phyloP scores from a whole-genome alignment of 768 basidiomycete species.

The Cyclocybe cylindracea region DNA sequence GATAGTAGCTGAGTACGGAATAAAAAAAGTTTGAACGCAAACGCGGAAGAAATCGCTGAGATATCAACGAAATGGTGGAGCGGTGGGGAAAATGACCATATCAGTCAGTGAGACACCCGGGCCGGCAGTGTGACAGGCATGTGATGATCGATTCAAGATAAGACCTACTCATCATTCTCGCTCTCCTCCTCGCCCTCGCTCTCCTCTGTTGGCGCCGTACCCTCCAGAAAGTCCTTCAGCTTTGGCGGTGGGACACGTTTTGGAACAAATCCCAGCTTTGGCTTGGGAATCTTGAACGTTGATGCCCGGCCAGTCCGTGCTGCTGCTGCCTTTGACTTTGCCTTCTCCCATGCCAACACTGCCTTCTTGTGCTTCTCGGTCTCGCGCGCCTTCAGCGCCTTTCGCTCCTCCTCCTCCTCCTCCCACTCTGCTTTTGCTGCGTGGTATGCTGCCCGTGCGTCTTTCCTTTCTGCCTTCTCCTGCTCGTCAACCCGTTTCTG shows the following conservation, averaged over 20 bases:
- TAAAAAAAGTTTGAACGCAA: no score
- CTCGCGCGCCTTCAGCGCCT: slow-evolving; percentile 7
- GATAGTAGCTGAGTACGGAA: no score
- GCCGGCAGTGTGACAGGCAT: no score
- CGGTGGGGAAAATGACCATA: no score
- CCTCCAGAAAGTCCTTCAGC: slow-evolving; percentile 6
- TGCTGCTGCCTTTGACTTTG: slow-evolving; percentile 4
- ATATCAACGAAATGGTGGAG: no score
- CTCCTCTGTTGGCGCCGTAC: neutral
- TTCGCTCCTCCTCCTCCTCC: slow-evolving; percentile 11
- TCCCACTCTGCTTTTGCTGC: slow-evolving; percentile 19
- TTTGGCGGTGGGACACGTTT: no score
- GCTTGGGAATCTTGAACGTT: neutral
- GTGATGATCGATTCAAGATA: no score
- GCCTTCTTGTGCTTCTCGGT: neutral
- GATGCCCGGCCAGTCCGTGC: slow-evolving; percentile 1
- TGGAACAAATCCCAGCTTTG: neutral
- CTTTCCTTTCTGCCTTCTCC: slow-evolving; percentile 11
- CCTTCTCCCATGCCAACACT: slow-evolving; percentile 1
- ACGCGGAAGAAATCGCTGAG: no score
- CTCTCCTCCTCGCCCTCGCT: no score
- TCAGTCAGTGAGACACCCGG: no score
- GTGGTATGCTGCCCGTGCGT: slow-evolving; percentile 5
- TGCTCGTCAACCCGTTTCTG: slow-evolving; percentile 5
- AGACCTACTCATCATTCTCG: neutral